These are phyloP conservation scores for Lyophyllum decastes DNA, from an alignment of 768 basidiomycete genomes.

Conservation along the genomic window DNA sequence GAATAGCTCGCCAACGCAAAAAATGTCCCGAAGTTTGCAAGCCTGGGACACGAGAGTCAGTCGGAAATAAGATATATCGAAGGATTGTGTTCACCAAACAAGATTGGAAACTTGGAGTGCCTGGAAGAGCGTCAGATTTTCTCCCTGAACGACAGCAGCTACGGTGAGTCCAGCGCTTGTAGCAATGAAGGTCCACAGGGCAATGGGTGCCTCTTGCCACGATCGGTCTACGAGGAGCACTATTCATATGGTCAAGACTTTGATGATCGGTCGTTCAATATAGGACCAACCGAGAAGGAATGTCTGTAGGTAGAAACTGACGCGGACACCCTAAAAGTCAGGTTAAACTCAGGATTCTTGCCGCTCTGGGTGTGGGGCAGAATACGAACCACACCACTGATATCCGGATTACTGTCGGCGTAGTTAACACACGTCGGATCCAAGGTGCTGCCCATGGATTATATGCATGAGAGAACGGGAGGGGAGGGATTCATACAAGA, in stretches of 20 bases:
- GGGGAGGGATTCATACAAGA: neutral
- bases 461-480: neutral
- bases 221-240: slow-evolving; percentile 43
- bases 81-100: slow-evolving; percentile 31
- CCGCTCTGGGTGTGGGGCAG: neutral
- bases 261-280: neutral
- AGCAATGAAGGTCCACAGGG: slow-evolving; percentile 44
- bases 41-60: slow-evolving; percentile 22
- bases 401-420: slow-evolving; percentile 31
- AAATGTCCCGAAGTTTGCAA: slow-evolving; percentile 44
- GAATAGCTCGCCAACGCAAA: slow-evolving; percentile 43
- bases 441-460: slow-evolving; percentile 8
- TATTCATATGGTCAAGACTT: slow-evolving; percentile 8
- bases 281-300: slow-evolving; percentile 23
- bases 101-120: slow-evolving; percentile 42
- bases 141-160: slow-evolving; percentile 35
- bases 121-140: slow-evolving; percentile 38
- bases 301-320: slow-evolving; percentile 31
- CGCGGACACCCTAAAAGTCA: slow-evolving; percentile 30
- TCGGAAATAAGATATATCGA: neutral
- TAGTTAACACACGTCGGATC: slow-evolving; percentile 14
- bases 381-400: slow-evolving; percentile 31
- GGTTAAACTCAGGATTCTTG: neutral
- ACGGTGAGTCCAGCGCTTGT: slow-evolving; percentile 41
- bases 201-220: slow-evolving; percentile 38